Evolutionary conservation across 2,329 filamentous ascomycete genomes (phyloP).

Genomic region (Pezicula carpinea): DNA sequence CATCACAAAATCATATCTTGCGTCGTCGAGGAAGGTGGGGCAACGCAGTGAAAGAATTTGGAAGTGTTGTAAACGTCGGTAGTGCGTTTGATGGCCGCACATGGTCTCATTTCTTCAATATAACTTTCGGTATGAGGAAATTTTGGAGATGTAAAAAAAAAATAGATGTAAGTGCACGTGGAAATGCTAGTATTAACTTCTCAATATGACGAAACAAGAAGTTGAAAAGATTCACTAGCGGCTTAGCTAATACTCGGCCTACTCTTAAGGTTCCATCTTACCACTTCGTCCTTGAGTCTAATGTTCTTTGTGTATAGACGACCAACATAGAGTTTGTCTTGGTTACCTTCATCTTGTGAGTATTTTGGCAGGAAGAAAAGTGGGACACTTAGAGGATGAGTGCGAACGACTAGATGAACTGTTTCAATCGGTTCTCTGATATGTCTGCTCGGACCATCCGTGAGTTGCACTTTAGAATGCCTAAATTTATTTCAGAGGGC

Average conservation of each 20-base stretch:
- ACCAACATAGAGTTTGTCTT: background rate
- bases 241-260: too few species aligned
- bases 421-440: constrained; percentile 65
- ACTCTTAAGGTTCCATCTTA: background rate
- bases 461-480: constrained; percentile 70
- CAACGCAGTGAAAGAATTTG: too few species aligned
- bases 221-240: constrained; percentile 41
- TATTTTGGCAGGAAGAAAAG: too few species aligned
- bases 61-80: too few species aligned
- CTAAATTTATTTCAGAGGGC: constrained; percentile 72
- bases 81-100: too few species aligned
- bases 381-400: constrained; percentile 62
- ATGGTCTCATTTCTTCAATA: too few species aligned
- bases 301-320: constrained; percentile 50
- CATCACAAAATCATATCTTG: too few species aligned
- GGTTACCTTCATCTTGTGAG: background rate
- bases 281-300: constrained; percentile 73
- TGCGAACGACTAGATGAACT: constrained; percentile 70
- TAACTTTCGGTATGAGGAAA: too few species aligned
- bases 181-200: constrained; percentile 63
- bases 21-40: too few species aligned
- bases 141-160: too few species aligned
- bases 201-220: constrained; percentile 71
- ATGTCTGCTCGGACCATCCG: constrained; percentile 61
- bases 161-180: constrained; percentile 48